These are phyloP conservation scores for Helichrysum umbraculigerum DNA, from an alignment of 129 eudicot species.

Conservation along the genomic window DNA sequence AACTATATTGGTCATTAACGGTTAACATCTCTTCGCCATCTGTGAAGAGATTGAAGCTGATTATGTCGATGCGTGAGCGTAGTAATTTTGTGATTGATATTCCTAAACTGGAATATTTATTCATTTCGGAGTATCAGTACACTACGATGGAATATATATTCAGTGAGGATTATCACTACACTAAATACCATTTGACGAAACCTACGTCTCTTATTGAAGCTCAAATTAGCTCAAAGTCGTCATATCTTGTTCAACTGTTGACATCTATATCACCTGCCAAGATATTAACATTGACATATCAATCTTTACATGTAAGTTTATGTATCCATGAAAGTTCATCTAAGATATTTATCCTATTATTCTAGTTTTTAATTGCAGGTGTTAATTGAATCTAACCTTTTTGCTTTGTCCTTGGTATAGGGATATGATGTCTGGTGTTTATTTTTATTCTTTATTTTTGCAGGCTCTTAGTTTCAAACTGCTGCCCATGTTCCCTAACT, in stretches of 20 bases:
- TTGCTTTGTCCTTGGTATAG: neutral
- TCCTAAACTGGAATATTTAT: constrained; percentile 26
- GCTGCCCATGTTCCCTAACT: constrained; percentile 25
- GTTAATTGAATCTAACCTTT: neutral
- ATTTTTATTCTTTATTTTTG: constrained; percentile 2
- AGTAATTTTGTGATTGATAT: constrained; percentile 17
- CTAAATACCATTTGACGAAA: neutral
- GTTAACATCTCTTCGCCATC: constrained; percentile 12
- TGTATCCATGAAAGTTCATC: neutral
- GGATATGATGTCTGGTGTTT: neutral
- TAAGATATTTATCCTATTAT: constrained; percentile 1
- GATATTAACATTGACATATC: neutral
- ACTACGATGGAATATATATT: no score
- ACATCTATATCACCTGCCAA: constrained; percentile 14
- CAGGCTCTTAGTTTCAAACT: constrained; percentile 17
- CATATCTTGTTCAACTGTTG: neutral
- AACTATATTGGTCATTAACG: neutral
- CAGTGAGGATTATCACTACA: neutral
- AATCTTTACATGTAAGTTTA: constrained; percentile 2
- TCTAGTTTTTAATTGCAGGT: no score
- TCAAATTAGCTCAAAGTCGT: neutral
- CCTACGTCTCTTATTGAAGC: constrained; percentile 25
- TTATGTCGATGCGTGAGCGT: neutral
- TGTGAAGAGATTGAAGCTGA: constrained; percentile 21
- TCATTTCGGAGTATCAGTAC: neutral